Conservation (phyloP, 305 asterid species). For the Stenogyne calaminthoides region DNA sequence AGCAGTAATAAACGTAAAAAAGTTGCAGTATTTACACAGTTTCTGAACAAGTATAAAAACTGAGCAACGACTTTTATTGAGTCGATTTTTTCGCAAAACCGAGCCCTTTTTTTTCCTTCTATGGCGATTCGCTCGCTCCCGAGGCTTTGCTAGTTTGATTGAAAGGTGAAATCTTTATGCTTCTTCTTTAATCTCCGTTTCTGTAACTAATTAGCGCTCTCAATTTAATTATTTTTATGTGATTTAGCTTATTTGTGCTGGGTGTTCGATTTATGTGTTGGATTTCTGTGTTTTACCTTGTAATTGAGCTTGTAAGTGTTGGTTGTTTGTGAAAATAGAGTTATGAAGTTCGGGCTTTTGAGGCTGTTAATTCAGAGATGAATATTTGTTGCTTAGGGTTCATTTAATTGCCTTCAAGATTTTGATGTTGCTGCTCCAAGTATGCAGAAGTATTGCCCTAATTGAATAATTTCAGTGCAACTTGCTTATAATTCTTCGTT, state of each 20-base stretch:
- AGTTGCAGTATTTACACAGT: not conserved
- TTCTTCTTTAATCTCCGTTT: not conserved
- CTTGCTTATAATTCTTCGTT: too few relatives aligned
- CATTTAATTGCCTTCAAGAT: conserved; percentile 6
- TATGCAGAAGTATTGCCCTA: not conserved
- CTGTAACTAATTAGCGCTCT: not conserved
- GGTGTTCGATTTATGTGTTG: not conserved
- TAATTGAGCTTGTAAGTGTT: too few relatives aligned
- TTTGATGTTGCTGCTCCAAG: too few relatives aligned
- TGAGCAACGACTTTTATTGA: conserved; percentile 33
- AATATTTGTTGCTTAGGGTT: not conserved
- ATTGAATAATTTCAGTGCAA: conserved; percentile 14
- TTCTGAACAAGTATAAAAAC: conserved; percentile 5
- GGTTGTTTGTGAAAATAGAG: conserved; percentile 19
- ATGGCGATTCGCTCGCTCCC: conserved; percentile 20
- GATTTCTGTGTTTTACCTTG: not conserved
- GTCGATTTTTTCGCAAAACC: conserved; percentile 28
- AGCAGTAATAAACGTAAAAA: not conserved
- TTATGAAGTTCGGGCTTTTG: conserved; percentile 10
- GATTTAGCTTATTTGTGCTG: conserved; percentile 13
- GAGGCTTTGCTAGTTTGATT: conserved; percentile 22
- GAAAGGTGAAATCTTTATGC: too few relatives aligned
- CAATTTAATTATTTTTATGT: not conserved
- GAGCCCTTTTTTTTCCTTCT: conserved; percentile 21
- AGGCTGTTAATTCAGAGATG: conserved; percentile 11